phyloP scores from a whole-genome alignment of 148 eudicot species.

The Chenopodium formosanum region DNA sequence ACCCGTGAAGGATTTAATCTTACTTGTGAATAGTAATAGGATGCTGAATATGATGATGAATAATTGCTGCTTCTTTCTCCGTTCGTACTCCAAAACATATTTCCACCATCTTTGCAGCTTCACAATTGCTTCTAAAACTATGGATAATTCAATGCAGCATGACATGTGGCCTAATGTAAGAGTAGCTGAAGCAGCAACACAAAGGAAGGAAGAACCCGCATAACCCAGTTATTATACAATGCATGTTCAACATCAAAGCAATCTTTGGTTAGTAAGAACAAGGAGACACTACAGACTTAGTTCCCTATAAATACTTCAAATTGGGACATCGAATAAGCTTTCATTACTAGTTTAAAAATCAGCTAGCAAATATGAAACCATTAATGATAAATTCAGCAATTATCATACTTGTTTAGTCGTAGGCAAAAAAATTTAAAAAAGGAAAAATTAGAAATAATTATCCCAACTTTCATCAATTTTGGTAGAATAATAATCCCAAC shows the following conservation, averaged over 20 bases:
- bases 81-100: slow-evolving; percentile 27
- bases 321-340: no score
- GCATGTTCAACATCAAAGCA: neutral
- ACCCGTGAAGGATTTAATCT: slow-evolving; percentile 7
- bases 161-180: slow-evolving; percentile 20
- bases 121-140: slow-evolving; percentile 42
- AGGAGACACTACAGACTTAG: no score
- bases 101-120: slow-evolving; percentile 91
- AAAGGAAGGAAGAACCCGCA: slow-evolving; percentile 40
- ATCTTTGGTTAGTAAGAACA: no score
- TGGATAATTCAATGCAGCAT: slow-evolving; percentile 34
- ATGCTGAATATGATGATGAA: slow-evolving; percentile 56
- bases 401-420: no score
- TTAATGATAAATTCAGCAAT: no score
- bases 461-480: no score
- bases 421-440: no score
- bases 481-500: no score
- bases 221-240: slow-evolving; percentile 13
- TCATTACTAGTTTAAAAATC: no score
- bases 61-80: slow-evolving; percentile 42
- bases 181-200: slow-evolving; percentile 17
- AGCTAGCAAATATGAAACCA: no score
- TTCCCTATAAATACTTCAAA: no score
- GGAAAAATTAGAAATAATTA: no score
- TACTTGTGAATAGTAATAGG: slow-evolving; percentile 64